Conservation (phyloP, 1,139 yeast species). For the Hyphopichia wangnamkhiaoensis region DNA sequence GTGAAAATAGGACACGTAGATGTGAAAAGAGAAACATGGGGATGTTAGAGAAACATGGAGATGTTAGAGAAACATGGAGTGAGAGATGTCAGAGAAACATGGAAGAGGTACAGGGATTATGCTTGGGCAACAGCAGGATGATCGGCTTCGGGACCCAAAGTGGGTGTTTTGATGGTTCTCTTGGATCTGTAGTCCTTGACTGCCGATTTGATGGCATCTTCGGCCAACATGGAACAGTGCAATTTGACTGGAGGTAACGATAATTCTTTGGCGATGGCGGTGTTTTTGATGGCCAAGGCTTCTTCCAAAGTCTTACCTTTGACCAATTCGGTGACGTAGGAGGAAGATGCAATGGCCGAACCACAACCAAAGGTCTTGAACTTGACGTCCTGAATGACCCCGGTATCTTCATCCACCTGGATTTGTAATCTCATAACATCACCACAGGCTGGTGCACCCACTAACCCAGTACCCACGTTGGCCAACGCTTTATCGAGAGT, state of each 20-base stretch:
- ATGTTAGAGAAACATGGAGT: background rate
- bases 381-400: conserved; percentile 90
- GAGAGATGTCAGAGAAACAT: background rate
- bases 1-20: background rate
- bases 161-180: conserved; percentile 48
- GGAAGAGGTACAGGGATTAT: background rate
- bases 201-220: conserved; percentile 96
- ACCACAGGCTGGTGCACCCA: conserved; percentile 99
- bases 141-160: conserved; percentile 52
- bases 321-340: conserved; percentile 92
- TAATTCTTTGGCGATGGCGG: conserved; percentile 89
- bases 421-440: conserved; percentile 98
- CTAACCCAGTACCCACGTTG: conserved; percentile 96
- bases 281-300: conserved; percentile 87
- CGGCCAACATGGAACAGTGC: conserved; percentile 98
- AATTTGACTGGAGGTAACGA: conserved; percentile 95
- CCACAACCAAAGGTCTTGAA: conserved; percentile 99
- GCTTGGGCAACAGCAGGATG: conserved; percentile 12
- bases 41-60: background rate
- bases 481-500: conserved; percentile 74
- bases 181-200: conserved; percentile 91
- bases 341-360: conserved; percentile 93
- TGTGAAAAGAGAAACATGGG: background rate
- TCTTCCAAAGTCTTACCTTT: conserved; percentile 95
- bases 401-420: conserved; percentile 86